Conservation (phyloP, 1,139 yeast genomes). For the Magnusiomyces clavatus region DNA sequence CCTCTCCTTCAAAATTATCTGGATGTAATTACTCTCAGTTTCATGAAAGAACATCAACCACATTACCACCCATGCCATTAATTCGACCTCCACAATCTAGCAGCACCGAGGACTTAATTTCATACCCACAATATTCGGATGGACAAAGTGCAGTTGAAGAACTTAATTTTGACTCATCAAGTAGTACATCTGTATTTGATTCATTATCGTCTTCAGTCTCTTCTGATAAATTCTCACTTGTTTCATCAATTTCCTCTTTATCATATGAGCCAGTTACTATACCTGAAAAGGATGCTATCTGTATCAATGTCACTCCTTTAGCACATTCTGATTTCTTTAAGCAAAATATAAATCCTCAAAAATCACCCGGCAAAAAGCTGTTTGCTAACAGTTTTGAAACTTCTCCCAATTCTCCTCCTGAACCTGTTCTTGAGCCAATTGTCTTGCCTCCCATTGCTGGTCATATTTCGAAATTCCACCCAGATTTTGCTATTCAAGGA, state of each 20-base stretch:
- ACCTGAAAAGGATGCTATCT: constrained; percentile 6
- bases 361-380: neutral
- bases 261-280: constrained; percentile 7
- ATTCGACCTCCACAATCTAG: too few species aligned
- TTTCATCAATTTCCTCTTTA: neutral
- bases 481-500: constrained; percentile 26
- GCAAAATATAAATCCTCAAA: neutral
- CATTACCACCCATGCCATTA: neutral
- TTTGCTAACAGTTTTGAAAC: neutral
- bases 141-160: too few species aligned
- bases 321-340: constrained; percentile 3
- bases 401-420: neutral
- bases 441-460: constrained; percentile 27
- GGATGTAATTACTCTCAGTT: neutral
- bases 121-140: too few species aligned
- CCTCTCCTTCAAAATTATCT: too few species aligned
- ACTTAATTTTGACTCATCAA: neutral
- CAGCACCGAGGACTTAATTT: too few species aligned
- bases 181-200: neutral
- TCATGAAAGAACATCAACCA: neutral
- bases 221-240: too few species aligned
- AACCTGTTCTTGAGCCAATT: constrained; percentile 14
- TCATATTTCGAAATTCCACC: constrained; percentile 25
- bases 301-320: constrained; percentile 9
- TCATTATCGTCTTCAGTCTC: too few species aligned